Evolutionary conservation across 768 basidiomycete genomes (phyloP), one percentile per base, ranked within the genome.

Genomic region (Suillus alpinus): DNA sequence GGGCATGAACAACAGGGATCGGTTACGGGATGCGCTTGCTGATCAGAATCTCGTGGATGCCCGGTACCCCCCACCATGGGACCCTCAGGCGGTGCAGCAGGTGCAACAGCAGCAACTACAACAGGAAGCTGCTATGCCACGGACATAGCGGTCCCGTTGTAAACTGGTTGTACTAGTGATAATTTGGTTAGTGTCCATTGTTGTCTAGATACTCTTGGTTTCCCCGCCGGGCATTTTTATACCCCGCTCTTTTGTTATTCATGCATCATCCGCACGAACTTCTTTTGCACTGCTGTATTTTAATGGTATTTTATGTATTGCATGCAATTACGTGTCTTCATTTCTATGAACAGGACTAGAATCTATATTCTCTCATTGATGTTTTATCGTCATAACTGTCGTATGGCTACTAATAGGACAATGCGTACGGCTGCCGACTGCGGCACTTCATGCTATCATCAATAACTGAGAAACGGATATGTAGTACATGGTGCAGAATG

Each of bases 31-130:
- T 67, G 91, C 89, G 1, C 82, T 86, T 20, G 86, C 88, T 3
- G 91, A 93, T 71, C 82, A 88, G 76, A 93, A 92, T 65, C 80
- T 93, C 31, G 87, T 84, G 47, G 91, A 93, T 66, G 81, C 84
- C 16, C 80, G 89, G 44, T 76, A 77, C 60, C 91, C 90, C 12
- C 85, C 89, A 0, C 90, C 91, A 37, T 88, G 86, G 86, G 86
- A 87, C 62, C 81, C 75, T 43, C 82, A 80, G 66, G 73, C 72
- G 10, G 63, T 73, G 13, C 71, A 75, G 59, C 68, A 62, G 43
- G 41, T 75, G 32, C 56, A 75, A 50, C 69, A 62, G 53, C 68
- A 65, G 49, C 64, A 65, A 47, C 59, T 43, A 10, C 63, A 73
- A 14, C 67, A 55, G 29, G 26, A 57, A 18, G 57, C 50, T 3